These are phyloP conservation scores for Trichoderma sp. DNA, from an alignment of 2,329 filamentous ascomycete species.

Conservation along the genomic window DNA sequence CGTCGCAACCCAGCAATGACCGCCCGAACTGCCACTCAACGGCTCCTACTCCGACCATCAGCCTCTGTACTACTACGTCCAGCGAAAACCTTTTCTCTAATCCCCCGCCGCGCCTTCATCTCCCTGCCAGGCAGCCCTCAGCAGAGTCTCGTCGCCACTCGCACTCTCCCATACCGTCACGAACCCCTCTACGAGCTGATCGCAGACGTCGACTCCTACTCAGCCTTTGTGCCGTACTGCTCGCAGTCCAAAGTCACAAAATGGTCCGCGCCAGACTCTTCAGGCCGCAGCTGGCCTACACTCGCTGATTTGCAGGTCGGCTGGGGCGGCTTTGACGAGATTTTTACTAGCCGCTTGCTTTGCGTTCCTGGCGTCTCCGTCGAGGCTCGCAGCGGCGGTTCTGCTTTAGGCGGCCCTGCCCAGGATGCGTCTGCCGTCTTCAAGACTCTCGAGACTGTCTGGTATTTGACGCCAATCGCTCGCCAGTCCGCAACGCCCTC, in stretches of 20 bases:
- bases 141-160: conserved; percentile 71
- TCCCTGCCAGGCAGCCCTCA: conserved; percentile 36
- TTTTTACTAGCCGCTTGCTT: conserved; percentile 76
- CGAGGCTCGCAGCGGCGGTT: conserved; percentile 71
- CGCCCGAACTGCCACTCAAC: conserved; percentile 25
- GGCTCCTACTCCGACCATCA: not conserved
- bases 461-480: conserved; percentile 59
- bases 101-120: conserved; percentile 44
- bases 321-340: conserved; percentile 81
- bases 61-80: conserved; percentile 24
- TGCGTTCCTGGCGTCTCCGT: conserved; percentile 74
- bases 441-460: conserved; percentile 68
- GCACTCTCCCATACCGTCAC: conserved; percentile 74
- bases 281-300: conserved; percentile 63
- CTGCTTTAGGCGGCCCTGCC: conserved; percentile 48
- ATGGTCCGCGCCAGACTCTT: conserved; percentile 61
- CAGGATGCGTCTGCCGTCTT: conserved; percentile 56
- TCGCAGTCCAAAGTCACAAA: conserved; percentile 72
- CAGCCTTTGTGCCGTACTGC: conserved; percentile 90
- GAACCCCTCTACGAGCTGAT: conserved; percentile 78
- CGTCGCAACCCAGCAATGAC: conserved; percentile 8
- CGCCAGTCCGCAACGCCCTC: conserved; percentile 31
- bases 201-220: conserved; percentile 84
- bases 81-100: conserved; percentile 43
- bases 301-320: conserved; percentile 80